phyloP scores from a whole-genome alignment of 2,329 filamentous ascomycete genomes.

The Colletotrichum lentis region DNA sequence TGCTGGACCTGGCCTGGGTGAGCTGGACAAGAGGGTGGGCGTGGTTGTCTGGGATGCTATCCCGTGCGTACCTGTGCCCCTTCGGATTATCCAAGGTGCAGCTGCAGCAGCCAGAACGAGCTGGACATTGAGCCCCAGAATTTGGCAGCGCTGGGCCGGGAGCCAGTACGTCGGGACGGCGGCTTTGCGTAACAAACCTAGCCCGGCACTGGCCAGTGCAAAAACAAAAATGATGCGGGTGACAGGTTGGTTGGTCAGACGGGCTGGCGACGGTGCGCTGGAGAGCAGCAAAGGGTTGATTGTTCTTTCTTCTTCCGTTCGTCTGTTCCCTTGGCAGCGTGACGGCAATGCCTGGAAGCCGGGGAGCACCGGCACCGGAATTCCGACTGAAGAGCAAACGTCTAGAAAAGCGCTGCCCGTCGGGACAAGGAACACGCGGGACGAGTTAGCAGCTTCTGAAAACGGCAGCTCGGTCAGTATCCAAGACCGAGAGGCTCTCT shows the following conservation, averaged over 20 bases:
- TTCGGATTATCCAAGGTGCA: constrained; percentile 15
- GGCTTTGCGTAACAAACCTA: constrained; percentile 34
- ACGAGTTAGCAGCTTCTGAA: constrained; percentile 8
- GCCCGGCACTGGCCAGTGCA: constrained; percentile 30
- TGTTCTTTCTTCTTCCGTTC: constrained; percentile 19
- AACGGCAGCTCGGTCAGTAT: constrained; percentile 11
- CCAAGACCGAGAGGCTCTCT: constrained; percentile 5
- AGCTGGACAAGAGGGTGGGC: neutral
- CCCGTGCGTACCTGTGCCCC: neutral
- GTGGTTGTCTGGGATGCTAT: neutral
- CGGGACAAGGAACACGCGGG: neutral
- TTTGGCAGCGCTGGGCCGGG: constrained; percentile 28
- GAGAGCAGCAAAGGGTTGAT: neutral
- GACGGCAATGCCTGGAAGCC: constrained; percentile 16
- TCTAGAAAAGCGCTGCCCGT: neutral
- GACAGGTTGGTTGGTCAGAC: constrained; percentile 29
- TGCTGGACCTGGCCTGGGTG: neutral
- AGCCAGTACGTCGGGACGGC: constrained; percentile 36
- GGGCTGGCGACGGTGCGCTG: constrained; percentile 8
- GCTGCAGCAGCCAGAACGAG: neutral
- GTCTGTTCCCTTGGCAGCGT: constrained; percentile 21
- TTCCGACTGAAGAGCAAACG: constrained; percentile 10
- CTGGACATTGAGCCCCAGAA: constrained; percentile 21
- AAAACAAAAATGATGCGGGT: constrained; percentile 16
- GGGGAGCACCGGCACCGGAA: constrained; percentile 19